These are phyloP conservation scores for Spongispora temasekensis DNA, from an alignment of 1,284 basidiomycete genomes.

Conservation along the genomic window DNA sequence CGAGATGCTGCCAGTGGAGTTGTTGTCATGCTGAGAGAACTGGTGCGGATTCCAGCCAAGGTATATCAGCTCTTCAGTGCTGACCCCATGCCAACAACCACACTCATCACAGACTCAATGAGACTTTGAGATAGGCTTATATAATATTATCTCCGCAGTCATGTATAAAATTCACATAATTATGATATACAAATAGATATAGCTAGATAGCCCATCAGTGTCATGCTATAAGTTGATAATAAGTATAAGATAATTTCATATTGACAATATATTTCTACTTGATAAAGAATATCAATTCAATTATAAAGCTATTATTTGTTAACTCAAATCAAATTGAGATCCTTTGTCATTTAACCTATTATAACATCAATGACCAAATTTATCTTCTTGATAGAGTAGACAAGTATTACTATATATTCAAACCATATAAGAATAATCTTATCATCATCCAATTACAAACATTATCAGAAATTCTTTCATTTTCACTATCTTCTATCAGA, in stretches of 20 bases:
- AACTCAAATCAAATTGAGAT: background rate
- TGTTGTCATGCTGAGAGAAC: no score
- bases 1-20: no score
- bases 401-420: background rate
- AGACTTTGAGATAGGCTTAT: constrained; percentile 1
- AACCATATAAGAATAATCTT: background rate
- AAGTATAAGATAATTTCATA: background rate
- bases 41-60: no score
- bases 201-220: constrained; percentile 2
- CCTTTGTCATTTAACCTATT: background rate
- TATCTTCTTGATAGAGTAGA: background rate
- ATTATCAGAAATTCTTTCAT: background rate
- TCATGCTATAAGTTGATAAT: background rate
- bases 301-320: background rate
- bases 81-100: no score
- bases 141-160: background rate
- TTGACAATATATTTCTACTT: background rate
- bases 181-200: background rate
- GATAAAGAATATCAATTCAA: background rate
- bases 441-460: background rate
- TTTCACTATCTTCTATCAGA: background rate
- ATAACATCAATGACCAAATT: background rate
- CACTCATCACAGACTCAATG: no score
- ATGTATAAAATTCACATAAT: background rate
- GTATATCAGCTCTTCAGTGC: no score